Evolutionary conservation across 495 filamentous ascomycete species (phyloP).

Genomic region (Coniosporium apollinis): DNA sequence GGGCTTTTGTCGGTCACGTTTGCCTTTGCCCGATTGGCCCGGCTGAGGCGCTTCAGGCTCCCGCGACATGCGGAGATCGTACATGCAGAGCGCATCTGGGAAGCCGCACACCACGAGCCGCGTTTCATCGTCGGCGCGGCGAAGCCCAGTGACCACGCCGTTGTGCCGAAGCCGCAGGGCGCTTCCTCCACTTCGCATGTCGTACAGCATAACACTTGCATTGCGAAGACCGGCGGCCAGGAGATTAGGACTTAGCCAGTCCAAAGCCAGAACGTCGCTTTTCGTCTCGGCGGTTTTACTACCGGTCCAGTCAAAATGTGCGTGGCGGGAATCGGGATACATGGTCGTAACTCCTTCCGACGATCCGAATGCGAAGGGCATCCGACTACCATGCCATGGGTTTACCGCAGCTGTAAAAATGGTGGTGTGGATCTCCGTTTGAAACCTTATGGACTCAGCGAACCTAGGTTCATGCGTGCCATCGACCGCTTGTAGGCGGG

Average conservation of each 20-base stretch:
- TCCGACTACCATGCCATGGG: not conserved
- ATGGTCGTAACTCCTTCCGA: not conserved
- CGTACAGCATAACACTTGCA: conserved; percentile 12
- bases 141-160: conserved; percentile 7
- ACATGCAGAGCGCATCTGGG: conserved; percentile 11
- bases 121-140: conserved; percentile 7
- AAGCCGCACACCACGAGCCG: conserved; percentile 14
- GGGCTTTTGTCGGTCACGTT: not conserved
- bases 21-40: not conserved
- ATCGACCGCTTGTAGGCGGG: no score
- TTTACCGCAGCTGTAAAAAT: no score
- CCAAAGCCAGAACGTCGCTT: conserved; percentile 13
- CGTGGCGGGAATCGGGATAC: not conserved
- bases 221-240: conserved; percentile 14
- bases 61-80: conserved; percentile 15
- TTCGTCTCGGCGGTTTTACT: not conserved
- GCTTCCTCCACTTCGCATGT: conserved; percentile 7
- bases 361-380: not conserved
- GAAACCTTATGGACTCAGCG: no score
- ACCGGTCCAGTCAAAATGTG: not conserved
- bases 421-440: no score
- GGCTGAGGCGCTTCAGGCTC: not conserved
- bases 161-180: conserved; percentile 9
- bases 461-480: no score
- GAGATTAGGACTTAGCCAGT: conserved; percentile 11